Base-by-base conservation (phyloP, 1,139 yeast species). In the Diutina rugosa region DNA sequence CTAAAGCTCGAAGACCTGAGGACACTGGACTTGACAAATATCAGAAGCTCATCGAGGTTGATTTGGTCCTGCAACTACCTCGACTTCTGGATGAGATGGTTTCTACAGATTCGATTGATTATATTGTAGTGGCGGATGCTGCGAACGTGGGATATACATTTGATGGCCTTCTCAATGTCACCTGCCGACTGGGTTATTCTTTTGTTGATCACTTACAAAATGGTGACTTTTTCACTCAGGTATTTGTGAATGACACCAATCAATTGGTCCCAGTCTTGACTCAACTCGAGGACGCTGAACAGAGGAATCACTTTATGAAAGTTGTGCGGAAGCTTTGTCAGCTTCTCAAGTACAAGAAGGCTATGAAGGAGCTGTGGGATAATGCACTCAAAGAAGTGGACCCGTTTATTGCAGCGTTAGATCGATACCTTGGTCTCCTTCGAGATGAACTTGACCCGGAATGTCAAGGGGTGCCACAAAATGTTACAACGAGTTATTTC, bases 391-490 rank as follows among this genome's bases (percentile, higher is more conserved):
- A 64, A 1, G 82, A 79, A 46, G 66, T 76, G 8, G 71, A 68
- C 47, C 72, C 78, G 1, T 80, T 78, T 59, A 64, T 76, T 1
- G 73, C 71, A 14, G 68, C 74, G 58, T 71, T 60, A 58, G 77
- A 67, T 65, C 69, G 74, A 61, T 76, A 67, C 58, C 58, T 76
- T 45, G 77, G 73, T 21, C 54, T 65, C 5, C 18, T 64, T 1
- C 56, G 56, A 5, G 59, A 56, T 12, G 56, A 41, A 38, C 52
- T 41, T n/a, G 38, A 29, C 12, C 14, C 55, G 1, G 55, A 52
- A 4, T 55, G 53, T 10, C 35, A 59, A 61, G 14, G 28, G 10
- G 12, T 55, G 64, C 12, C 55, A n/a, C 41, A 35, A 35, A n/a
- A 10, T 10, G 41, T 35, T 8, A 35, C 10, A 8, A 60, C 26